Percentiles rank a stretch among this genome's conserved stretches.
phyloP scores from a whole-genome alignment of 2,329 filamentous ascomycete genomes.

The Alternaria metachromatica region DNA sequence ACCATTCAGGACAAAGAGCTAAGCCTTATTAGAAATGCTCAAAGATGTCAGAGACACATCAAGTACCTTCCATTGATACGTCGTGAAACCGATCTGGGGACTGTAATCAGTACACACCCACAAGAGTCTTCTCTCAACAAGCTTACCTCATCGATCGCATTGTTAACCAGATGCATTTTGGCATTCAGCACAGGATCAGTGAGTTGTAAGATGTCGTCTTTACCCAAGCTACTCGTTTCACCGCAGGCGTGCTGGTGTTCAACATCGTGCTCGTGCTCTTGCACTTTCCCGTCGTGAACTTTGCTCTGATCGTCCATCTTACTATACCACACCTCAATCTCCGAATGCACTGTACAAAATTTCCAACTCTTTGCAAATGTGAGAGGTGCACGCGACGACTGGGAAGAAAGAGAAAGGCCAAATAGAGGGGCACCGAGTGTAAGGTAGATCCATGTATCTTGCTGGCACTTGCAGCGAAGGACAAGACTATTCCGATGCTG shows the following conservation, averaged over 20 bases:
- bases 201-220: slow-evolving; percentile 61
- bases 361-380: not conserved
- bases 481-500: not conserved
- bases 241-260: slow-evolving; percentile 5
- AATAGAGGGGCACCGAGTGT: slow-evolving; percentile 1
- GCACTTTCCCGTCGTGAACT: not conserved
- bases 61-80: slow-evolving; percentile 55
- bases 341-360: not conserved
- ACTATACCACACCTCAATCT: not conserved
- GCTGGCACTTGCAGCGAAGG: not conserved
- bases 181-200: slow-evolving; percentile 67
- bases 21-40: not conserved
- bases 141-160: slow-evolving; percentile 44
- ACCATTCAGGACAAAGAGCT: slow-evolving; percentile 65
- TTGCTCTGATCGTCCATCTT: slow-evolving; percentile 5
- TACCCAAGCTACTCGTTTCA: slow-evolving; percentile 27
- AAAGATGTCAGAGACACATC: not conserved
- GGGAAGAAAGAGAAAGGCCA: not conserved
- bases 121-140: slow-evolving; percentile 49
- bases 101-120: not conserved
- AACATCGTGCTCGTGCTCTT: slow-evolving; percentile 13
- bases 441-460: not conserved
- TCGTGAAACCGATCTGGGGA: slow-evolving; percentile 9
- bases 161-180: slow-evolving; percentile 74
- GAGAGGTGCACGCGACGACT: slow-evolving; percentile 9